A percentile compares a stretch with the other conserved stretches of the same genome.
phyloP scores from a whole-genome alignment of 2,329 filamentous ascomycete genomes.

The Orbilia javanica region DNA sequence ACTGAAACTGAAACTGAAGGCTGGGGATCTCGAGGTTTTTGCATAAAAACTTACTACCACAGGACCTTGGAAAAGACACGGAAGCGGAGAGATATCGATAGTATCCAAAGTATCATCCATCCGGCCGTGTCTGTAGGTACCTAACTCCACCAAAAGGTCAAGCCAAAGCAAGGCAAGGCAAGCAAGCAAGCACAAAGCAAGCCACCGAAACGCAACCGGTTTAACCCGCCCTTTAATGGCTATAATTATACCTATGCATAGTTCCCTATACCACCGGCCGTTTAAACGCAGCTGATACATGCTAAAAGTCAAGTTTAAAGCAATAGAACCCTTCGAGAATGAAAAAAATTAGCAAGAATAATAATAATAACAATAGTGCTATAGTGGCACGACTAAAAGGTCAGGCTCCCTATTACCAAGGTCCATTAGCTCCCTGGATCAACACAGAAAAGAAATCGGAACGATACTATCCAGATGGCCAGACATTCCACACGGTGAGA shows the following conservation, averaged over 20 bases:
- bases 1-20: conserved; percentile 15
- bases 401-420: conserved; percentile 1
- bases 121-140: background rate
- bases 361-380: background rate
- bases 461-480: conserved; percentile 2
- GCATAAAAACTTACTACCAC: background rate
- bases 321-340: conserved; percentile 11
- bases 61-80: conserved; percentile 21
- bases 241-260: conserved; percentile 44
- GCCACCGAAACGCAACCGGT: conserved; percentile 17
- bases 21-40: too few relatives aligned
- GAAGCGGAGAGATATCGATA: conserved; percentile 45
- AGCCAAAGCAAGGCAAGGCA: background rate
- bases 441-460: background rate
- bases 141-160: background rate
- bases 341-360: background rate
- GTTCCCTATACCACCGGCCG: conserved; percentile 25
- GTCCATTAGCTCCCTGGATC: background rate
- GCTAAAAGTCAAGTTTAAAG: background rate
- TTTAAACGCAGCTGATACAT: conserved; percentile 12
- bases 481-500: conserved; percentile 7
- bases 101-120: background rate
- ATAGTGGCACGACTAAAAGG: conserved; percentile 8
- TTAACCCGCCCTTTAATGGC: background rate
- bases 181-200: conserved; percentile 2